These are phyloP conservation scores for Botrytis tulipae DNA, from an alignment of 2,329 filamentous ascomycete genomes.

Conservation along the genomic window DNA sequence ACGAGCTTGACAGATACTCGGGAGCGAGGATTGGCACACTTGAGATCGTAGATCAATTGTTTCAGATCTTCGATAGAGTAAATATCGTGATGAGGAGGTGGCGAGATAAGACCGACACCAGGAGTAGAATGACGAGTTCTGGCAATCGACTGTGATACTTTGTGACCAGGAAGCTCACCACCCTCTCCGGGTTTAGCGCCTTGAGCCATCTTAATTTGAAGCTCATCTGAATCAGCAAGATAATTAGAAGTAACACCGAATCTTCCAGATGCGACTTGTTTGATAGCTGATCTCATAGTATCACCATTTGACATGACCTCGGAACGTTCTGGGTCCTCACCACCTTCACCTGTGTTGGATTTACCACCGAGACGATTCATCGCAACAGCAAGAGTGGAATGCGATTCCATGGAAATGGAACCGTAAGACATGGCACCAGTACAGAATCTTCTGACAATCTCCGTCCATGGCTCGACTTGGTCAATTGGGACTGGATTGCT, in stretches of 20 bases:
- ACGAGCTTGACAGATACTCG: conserved; percentile 96
- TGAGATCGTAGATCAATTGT: conserved; percentile 95
- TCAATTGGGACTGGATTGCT: conserved; percentile 84
- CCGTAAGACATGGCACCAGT: conserved; percentile 99
- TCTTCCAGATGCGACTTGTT: conserved; percentile 92
- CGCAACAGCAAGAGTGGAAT: conserved; percentile 90
- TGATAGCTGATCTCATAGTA: conserved; percentile 96
- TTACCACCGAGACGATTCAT: conserved; percentile 97
- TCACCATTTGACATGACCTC: conserved; percentile 85
- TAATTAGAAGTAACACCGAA: conserved; percentile 97
- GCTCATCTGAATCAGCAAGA: conserved; percentile 88
- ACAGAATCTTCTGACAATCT: conserved; percentile 94
- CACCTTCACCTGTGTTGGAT: conserved; percentile 96
- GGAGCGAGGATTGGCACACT: conserved; percentile 90
- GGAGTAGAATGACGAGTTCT: conserved; percentile 94
- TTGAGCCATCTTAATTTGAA: conserved; percentile 99
- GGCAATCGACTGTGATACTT: conserved; percentile 91
- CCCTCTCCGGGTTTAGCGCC: conserved; percentile 97
- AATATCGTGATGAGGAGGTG: conserved; percentile 95
- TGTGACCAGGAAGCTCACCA: conserved; percentile 94
- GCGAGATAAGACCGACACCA: conserved; percentile 92
- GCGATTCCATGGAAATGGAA: conserved; percentile 97
- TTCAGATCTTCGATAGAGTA: conserved; percentile 98
- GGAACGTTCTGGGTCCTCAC: conserved; percentile 90
- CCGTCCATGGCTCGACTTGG: conserved; percentile 96